phyloP scores from a whole-genome alignment of 192 early-diverging fungal genomes.

The Umbelopsis sp. region DNA sequence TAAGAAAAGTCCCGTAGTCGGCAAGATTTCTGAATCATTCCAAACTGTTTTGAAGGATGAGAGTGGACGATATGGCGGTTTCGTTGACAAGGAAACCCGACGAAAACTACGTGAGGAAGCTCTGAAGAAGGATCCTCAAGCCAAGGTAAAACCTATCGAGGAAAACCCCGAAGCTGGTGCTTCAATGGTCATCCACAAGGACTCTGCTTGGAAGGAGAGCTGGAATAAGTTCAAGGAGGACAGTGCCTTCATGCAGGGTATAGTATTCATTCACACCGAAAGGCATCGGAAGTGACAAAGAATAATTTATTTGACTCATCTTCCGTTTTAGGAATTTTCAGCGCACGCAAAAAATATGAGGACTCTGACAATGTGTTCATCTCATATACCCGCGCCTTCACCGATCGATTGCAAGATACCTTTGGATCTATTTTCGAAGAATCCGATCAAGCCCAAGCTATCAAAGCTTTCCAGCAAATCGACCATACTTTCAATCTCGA shows the following conservation, averaged over 20 bases:
- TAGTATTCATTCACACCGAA: neutral
- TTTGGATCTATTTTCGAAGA: constrained; percentile 88
- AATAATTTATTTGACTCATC: constrained; percentile 19
- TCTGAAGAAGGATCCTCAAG: constrained; percentile 25
- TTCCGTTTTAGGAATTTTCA: constrained; percentile 60
- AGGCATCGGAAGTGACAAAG: neutral
- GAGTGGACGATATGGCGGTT: constrained; percentile 72
- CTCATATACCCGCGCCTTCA: constrained; percentile 70
- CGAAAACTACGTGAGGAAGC: constrained; percentile 55
- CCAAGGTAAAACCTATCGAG: constrained; percentile 21
- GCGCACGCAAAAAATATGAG: constrained; percentile 74
- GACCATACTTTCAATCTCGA: constrained; percentile 89
- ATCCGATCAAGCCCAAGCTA: constrained; percentile 90
- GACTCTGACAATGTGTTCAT: constrained; percentile 90
- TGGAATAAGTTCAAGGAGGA: constrained; percentile 94
- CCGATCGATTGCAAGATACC: constrained; percentile 74
- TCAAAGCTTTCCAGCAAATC: constrained; percentile 78
- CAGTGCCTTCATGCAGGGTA: constrained; percentile 80
- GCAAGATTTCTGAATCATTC: constrained; percentile 63
- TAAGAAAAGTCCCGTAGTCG: constrained; percentile 47
- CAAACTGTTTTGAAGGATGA: constrained; percentile 73
- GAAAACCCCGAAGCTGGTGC: constrained; percentile 63
- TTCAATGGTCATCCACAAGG: constrained; percentile 83
- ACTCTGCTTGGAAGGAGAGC: constrained; percentile 82
- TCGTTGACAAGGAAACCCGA: constrained; percentile 75